phyloP scores from a whole-genome alignment of 2,329 filamentous ascomycete genomes.

The Cadophora gregata region DNA sequence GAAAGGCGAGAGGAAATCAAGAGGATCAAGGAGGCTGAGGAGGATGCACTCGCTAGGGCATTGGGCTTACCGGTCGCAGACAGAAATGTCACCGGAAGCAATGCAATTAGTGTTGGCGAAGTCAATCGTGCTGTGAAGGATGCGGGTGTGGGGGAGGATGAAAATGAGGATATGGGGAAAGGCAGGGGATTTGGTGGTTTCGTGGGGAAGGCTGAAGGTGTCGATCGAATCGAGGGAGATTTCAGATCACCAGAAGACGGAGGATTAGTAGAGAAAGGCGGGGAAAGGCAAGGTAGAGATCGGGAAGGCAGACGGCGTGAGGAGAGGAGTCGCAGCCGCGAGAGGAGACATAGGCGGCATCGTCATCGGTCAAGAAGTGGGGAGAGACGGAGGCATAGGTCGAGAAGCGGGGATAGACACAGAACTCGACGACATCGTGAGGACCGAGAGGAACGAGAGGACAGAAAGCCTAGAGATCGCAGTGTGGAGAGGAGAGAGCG shows the following conservation, averaged over 20 bases:
- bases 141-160: slow-evolving; percentile 48
- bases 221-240: slow-evolving; percentile 25
- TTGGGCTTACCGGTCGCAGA: slow-evolving; percentile 77
- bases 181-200: slow-evolving; percentile 43
- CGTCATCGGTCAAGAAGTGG: slow-evolving; percentile 42
- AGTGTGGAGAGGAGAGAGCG: slow-evolving; percentile 38
- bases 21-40: slow-evolving; percentile 87
- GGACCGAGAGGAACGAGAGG: slow-evolving; percentile 34
- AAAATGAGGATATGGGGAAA: slow-evolving; percentile 40
- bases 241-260: slow-evolving; percentile 29
- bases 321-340: slow-evolving; percentile 44
- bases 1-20: slow-evolving; percentile 79
- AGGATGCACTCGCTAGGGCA: slow-evolving; percentile 85
- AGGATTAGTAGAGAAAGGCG: slow-evolving; percentile 29
- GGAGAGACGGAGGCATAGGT: slow-evolving; percentile 37
- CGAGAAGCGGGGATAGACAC: slow-evolving; percentile 39
- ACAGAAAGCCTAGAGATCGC: slow-evolving; percentile 38
- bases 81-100: slow-evolving; percentile 62
- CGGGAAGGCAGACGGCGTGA: slow-evolving; percentile 27
- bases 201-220: slow-evolving; percentile 38
- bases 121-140: slow-evolving; percentile 60
- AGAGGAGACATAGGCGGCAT: slow-evolving; percentile 41
- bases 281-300: slow-evolving; percentile 21
- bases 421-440: slow-evolving; percentile 34
- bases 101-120: slow-evolving; percentile 71